Conservation (phyloP, 306 rosid species). For the Medicago ruthenica region DNA sequence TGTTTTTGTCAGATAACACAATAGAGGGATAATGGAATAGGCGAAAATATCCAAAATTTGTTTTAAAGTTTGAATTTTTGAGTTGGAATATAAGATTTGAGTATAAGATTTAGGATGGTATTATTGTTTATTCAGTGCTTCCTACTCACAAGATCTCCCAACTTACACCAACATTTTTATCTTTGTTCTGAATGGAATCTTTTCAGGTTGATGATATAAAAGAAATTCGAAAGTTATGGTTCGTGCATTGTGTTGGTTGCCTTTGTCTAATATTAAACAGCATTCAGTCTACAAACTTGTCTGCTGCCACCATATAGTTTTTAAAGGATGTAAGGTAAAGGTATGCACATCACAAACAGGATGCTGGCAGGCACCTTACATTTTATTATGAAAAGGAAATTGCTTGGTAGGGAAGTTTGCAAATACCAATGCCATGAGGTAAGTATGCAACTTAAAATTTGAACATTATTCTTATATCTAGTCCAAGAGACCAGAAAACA, state of each 20-base stretch:
- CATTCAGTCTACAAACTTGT: slow-evolving; percentile 13
- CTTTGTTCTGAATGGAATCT: slow-evolving; percentile 19
- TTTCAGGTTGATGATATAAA: slow-evolving; percentile 29
- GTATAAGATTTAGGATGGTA: slow-evolving; percentile 15
- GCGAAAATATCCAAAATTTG: slow-evolving; percentile 29
- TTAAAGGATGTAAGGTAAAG: no score
- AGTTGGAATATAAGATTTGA: slow-evolving; percentile 37
- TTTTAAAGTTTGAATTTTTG: slow-evolving; percentile 23
- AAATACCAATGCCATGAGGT: neutral
- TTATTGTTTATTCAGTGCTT: slow-evolving; percentile 34
- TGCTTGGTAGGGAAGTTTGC: slow-evolving; percentile 22
- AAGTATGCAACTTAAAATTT: slow-evolving; percentile 24
- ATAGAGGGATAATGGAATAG: neutral
- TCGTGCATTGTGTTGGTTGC: slow-evolving; percentile 34
- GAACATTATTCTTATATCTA: neutral
- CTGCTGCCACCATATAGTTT: slow-evolving; percentile 18
- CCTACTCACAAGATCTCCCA: slow-evolving; percentile 26
- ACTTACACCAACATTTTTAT: slow-evolving; percentile 27
- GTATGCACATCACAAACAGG: no score
- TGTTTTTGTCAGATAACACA: slow-evolving; percentile 25
- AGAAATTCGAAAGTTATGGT: neutral
- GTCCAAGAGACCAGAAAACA: slow-evolving; percentile 30
- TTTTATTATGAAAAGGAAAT: slow-evolving; percentile 25
- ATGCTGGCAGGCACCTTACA: no score
- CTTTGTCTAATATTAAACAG: slow-evolving; percentile 27